These are phyloP conservation scores for Pseudopyricularia cyperi DNA, from an alignment of 2,329 filamentous ascomycete species.

Conservation along the genomic window DNA sequence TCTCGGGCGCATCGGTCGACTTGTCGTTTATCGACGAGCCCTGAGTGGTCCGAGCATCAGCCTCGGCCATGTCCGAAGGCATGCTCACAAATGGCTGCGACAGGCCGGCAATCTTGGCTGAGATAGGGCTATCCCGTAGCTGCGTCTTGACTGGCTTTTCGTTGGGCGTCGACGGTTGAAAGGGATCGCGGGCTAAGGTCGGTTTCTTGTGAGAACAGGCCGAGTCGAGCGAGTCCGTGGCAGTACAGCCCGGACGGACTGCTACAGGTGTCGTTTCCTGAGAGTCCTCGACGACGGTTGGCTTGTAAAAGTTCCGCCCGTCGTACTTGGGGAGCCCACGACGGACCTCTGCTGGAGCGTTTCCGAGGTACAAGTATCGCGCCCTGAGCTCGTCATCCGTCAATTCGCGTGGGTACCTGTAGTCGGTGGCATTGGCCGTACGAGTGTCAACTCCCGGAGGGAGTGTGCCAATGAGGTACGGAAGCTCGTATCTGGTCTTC, in stretches of 20 bases:
- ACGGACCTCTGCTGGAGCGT: conserved; percentile 34
- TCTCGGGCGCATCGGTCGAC: conserved; percentile 1
- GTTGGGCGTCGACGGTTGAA: conserved; percentile 3
- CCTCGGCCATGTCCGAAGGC: neutral
- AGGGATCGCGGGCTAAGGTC: neutral
- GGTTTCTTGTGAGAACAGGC: neutral
- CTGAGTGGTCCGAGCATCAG: neutral
- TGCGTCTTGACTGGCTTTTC: neutral
- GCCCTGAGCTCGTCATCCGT: conserved; percentile 46
- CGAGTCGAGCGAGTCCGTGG: neutral
- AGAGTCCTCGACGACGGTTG: conserved; percentile 27
- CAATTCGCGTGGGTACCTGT: conserved; percentile 41
- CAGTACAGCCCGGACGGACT: neutral
- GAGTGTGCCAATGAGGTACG: conserved; percentile 43
- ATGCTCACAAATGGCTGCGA: neutral
- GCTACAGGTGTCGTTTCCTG: neutral
- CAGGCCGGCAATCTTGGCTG: neutral
- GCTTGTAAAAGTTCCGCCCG: conserved; percentile 49
- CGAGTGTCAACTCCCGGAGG: conserved; percentile 29
- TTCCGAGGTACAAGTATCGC: conserved; percentile 48
- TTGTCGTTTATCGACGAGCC: neutral
- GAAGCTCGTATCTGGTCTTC: conserved; percentile 14
- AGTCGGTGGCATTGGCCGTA: conserved; percentile 30
- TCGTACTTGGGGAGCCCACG: conserved; percentile 49
- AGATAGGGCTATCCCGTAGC: neutral